Base-by-base conservation (phyloP, 306 rosid genomes). In the Casuarina cunninghamiana region DNA sequence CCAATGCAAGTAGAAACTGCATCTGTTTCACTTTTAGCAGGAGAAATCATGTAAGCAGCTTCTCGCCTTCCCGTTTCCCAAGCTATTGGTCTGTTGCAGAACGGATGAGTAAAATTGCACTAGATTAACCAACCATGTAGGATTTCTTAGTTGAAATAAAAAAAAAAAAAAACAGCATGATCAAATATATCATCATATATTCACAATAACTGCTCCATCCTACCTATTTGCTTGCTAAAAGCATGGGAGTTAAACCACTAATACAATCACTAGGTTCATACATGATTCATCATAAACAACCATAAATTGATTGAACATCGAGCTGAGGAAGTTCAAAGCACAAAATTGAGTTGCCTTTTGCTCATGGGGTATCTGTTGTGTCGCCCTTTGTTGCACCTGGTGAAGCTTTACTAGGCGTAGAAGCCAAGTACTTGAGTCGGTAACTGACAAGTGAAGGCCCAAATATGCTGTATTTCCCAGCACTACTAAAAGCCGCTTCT, bases 401-500 rank as follows among this genome's bases (percentile, higher is more conserved):
- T 37, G 80, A 54, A 51, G 69, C 85, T 72, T 82, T 85, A 39
- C 16, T 48, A 11, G 81, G 86, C 38, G 74, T 48, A 2, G 81
- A 54, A 8, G 88, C 75, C 69, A 86, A 65, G 78, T 84, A 88
- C 90, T 87, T 92, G 88, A 94, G 97, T 60, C 90, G 85, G 84
- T 94, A 94, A 73, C 97, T 87, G 68, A 84, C 84, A 50, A 88
- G 92, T 51, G 97, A 82, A 75, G 96, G 93, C 71, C 98, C 97
- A 55, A 94, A 94, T 35, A 81, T 86, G 82, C 89, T 86, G 79
- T 88, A 91, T 79, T 92, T 92, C 76, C 98, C 97, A 11, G 97
- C 87, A 76, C 93, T 92, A 60, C 97, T 90, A 83, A 92, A 94
- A 74, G 97, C 98, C 43, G 82, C 75, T 86, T 90, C 91, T 26